Evolutionary conservation across 305 asterid genomes (phyloP), one percentile per base, ranked within the genome.

Genomic region (Fraxinus ornus): DNA sequence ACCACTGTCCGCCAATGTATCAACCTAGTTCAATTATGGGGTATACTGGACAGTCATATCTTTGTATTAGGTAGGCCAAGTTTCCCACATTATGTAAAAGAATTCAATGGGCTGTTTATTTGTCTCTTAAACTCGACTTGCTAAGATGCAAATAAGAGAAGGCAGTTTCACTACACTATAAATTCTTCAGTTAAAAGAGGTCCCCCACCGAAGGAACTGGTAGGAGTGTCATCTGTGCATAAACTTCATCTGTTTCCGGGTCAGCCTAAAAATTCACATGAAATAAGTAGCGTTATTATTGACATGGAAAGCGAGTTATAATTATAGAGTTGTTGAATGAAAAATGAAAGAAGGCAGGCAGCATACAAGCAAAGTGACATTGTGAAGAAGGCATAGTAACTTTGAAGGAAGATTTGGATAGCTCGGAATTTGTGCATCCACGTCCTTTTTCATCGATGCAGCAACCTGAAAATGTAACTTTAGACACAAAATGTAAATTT

Each of bases 221-320:
- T 79, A 86, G 90, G 68, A 89, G 90, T 32, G 91, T 88, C 92
- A 89, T 89, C 86, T 85, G 91, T 28, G 92, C 91, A 86, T 89
- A 89, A 33, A 89, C 91, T 83, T 88, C 91, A 82, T 89, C 92
- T 6, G 91, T 89, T 83, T 89, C 92, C 1, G 90, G 89, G 80
- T 89, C 92, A 7, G 92, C 92, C 92, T 89, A 83, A 10, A 77
- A 68, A 75, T 55, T 55, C 66, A n/a, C 26, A 19, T 7, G 10
- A 12, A 52, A 52, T 52, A 52, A 52, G 60, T 52, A n/a, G 26
- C 3, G 26, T 62, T 1, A 24, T 62, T 62, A 75, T 22, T 62
- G 33, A 7, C 72, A 62, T 62, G 32, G 30, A 21, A 62, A 24
- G 10, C 0, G 17, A 62, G 17, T 22, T 22, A 62, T 22, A 62